Evolutionary conservation across 2,329 filamentous ascomycete species (phyloP).

Genomic region (Zasmidium cellare): DNA sequence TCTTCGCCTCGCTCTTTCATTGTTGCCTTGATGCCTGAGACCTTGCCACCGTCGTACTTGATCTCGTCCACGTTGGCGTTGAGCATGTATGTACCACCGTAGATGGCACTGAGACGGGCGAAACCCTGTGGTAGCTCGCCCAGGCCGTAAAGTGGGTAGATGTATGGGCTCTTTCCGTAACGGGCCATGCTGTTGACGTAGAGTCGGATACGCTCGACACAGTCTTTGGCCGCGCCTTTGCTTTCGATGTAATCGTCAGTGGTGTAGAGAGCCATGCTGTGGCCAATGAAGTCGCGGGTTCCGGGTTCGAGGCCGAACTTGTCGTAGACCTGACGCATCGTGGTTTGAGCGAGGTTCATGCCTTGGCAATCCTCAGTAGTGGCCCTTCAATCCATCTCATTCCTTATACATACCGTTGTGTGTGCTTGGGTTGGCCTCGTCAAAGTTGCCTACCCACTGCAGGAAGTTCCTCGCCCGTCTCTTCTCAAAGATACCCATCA

Average conservation of each 20-base stretch:
- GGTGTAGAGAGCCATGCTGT: constrained; percentile 95
- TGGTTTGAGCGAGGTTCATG: constrained; percentile 73
- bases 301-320: constrained; percentile 89
- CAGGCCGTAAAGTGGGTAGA: constrained; percentile 97
- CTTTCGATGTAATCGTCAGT: constrained; percentile 82
- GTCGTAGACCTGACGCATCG: constrained; percentile 98
- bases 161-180: constrained; percentile 98
- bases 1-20: constrained; percentile 84
- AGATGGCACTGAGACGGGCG: constrained; percentile 94
- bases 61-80: constrained; percentile 94
- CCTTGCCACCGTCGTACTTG: constrained; percentile 73
- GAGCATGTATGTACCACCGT: constrained; percentile 98
- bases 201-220: constrained; percentile 86
- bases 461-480: constrained; percentile 94
- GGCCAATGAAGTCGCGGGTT: constrained; percentile 94
- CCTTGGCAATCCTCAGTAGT: constrained; percentile 49
- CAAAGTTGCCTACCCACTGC: constrained; percentile 89
- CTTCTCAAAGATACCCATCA: constrained; percentile 99
- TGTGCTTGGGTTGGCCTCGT: constrained; percentile 75
- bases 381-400: not conserved
- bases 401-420: constrained; percentile 70
- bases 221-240: constrained; percentile 74
- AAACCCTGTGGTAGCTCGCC: constrained; percentile 97
- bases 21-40: constrained; percentile 94
- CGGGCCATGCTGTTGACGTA: constrained; percentile 97